These are phyloP conservation scores for Ceratocystiopsis sp. DNA, from an alignment of 2,329 filamentous ascomycete genomes.

Conservation along the genomic window DNA sequence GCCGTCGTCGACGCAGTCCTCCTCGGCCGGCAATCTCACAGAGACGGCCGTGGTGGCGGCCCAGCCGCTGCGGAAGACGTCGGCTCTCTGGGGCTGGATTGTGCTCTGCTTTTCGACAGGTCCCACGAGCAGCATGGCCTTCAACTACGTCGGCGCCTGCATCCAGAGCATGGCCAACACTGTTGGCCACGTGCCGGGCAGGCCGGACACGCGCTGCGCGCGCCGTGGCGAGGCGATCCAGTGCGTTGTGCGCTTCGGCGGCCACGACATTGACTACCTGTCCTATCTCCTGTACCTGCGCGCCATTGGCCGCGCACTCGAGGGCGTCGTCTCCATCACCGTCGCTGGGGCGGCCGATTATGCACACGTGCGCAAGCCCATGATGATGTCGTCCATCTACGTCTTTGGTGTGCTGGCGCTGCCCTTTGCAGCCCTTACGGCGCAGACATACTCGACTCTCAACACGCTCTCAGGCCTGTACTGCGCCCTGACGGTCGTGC, in stretches of 20 bases:
- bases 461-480: conserved; percentile 1
- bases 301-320: conserved; percentile 1
- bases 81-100: conserved; percentile 3
- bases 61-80: not conserved
- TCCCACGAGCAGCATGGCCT: conserved; percentile 3
- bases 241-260: not conserved
- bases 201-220: not conserved
- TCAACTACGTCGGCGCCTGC: conserved; percentile 3
- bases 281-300: conserved; percentile 2
- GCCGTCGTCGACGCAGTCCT: not conserved
- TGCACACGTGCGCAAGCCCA: conserved; percentile 1
- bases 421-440: conserved; percentile 1
- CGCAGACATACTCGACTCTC: not conserved
- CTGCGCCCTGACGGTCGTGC: conserved; percentile 1
- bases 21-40: not conserved
- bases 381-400: conserved; percentile 5
- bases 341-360: conserved; percentile 3
- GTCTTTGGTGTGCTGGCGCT: conserved; percentile 1
- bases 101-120: conserved; percentile 2
- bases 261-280: conserved; percentile 3
- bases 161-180: conserved; percentile 2
- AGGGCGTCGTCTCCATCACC: conserved; percentile 2
- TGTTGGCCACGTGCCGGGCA: conserved; percentile 1
- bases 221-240: not conserved
- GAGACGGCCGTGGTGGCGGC: not conserved